Conservation (phyloP, 176 grass and related monocot species). For the Hsuehochloa calcarea region DNA sequence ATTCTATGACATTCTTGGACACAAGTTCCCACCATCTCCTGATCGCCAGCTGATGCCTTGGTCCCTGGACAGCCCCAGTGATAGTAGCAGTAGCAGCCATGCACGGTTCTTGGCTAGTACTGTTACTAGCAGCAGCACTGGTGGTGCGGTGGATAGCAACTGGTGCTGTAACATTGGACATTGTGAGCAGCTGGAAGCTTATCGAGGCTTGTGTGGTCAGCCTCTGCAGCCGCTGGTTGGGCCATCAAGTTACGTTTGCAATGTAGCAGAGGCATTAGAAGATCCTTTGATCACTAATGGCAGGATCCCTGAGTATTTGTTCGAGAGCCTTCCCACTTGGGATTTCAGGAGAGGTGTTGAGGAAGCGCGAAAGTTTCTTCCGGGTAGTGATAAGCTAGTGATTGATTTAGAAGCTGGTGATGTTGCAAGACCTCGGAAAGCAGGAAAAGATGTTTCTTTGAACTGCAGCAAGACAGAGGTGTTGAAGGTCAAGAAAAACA, state of each 20-base stretch:
- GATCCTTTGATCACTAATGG: conserved; percentile 64
- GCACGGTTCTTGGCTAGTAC: conserved; percentile 28
- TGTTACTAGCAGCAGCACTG: conserved; percentile 29
- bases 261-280: conserved; percentile 33
- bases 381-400: conserved; percentile 33
- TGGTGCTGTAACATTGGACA: not conserved
- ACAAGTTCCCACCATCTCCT: conserved; percentile 83
- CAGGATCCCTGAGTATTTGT: conserved; percentile 62
- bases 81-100: conserved; percentile 41
- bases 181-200: conserved; percentile 27
- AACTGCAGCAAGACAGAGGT: conserved; percentile 36
- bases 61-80: conserved; percentile 50
- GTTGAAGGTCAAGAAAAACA: conserved; percentile 53
- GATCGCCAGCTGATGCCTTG: conserved; percentile 10
- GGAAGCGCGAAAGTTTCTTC: conserved; percentile 75
- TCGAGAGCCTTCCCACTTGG: conserved; percentile 84
- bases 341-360: conserved; percentile 85
- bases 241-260: conserved; percentile 32
- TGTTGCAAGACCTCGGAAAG: conserved; percentile 26
- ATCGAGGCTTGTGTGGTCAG: conserved; percentile 23
- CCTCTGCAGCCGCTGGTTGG: conserved; percentile 25
- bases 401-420: conserved; percentile 53
- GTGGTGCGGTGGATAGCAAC: conserved; percentile 32
- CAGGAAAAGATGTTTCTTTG: conserved; percentile 13
- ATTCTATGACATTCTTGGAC: conserved; percentile 91